Percentiles rank a stretch among this genome's conserved stretches.
Evolutionary conservation across 768 basidiomycete genomes (phyloP).

Genomic region (Clathrus columnatus): DNA sequence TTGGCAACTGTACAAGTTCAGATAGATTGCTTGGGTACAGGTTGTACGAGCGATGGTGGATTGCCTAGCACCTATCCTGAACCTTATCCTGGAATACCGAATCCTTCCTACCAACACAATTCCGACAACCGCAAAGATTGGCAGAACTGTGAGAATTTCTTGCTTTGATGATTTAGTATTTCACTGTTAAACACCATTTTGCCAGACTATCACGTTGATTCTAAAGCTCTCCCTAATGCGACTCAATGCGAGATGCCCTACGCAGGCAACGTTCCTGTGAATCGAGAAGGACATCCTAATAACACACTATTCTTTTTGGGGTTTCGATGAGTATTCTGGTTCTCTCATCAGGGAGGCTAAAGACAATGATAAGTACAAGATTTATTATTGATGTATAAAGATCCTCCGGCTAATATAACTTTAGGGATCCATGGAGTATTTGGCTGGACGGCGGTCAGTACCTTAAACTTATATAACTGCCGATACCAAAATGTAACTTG

Average conservation of each 20-base stretch:
- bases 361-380: not conserved
- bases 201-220: conserved; percentile 20
- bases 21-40: too few species aligned
- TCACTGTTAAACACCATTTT: conserved; percentile 17
- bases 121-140: conserved; percentile 1
- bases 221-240: conserved; percentile 19
- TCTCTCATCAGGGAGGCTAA: conserved; percentile 9
- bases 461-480: not conserved
- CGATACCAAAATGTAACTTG: not conserved
- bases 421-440: conserved; percentile 17
- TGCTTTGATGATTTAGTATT: conserved; percentile 12
- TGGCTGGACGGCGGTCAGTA: conserved; percentile 16
- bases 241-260: too few species aligned
- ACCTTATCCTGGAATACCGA: not conserved
- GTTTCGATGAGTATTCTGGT: conserved; percentile 19
- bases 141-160: not conserved
- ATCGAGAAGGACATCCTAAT: conserved; percentile 22
- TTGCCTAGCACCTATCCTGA: too few species aligned
- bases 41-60: too few species aligned
- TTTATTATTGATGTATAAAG: not conserved
- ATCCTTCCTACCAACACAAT: not conserved
- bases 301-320: conserved; percentile 27
- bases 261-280: conserved; percentile 23
- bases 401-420: not conserved
- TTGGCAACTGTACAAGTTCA: too few species aligned